Evolutionary conservation across 2,329 filamentous ascomycete species (phyloP).

Genomic region (Phyllosticta ampelicida): DNA sequence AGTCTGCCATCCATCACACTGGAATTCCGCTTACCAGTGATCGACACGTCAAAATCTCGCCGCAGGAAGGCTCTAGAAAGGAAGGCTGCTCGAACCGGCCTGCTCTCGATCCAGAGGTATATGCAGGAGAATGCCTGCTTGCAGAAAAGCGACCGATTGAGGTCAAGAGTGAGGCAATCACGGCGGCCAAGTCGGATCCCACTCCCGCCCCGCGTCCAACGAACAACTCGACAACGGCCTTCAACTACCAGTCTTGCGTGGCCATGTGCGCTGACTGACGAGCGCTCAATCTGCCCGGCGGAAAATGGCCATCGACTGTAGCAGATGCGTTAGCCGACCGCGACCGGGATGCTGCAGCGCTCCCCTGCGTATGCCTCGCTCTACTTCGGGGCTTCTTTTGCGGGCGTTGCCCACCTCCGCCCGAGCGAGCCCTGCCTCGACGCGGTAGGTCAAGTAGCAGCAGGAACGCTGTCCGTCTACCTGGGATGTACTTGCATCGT

Average conservation of each 20-base stretch:
- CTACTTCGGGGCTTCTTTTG: neutral
- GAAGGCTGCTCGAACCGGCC: neutral
- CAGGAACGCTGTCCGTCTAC: neutral
- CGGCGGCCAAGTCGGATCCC: neutral
- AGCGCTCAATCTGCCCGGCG: neutral
- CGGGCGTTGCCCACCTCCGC: neutral
- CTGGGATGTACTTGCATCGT: neutral
- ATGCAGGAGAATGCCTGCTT: neutral
- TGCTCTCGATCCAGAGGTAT: neutral
- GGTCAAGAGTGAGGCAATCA: constrained; percentile 1
- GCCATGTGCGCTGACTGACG: neutral
- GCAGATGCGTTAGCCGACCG: neutral
- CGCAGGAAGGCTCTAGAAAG: neutral
- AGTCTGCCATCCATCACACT: neutral
- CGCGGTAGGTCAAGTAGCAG: neutral
- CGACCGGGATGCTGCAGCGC: constrained; percentile 1
- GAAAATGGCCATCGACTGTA: neutral
- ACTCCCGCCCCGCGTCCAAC: constrained; percentile 3
- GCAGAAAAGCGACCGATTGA: neutral
- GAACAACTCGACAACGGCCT: neutral
- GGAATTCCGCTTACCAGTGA: neutral
- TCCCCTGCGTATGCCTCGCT: neutral
- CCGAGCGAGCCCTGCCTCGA: neutral
- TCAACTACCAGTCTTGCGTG: neutral
- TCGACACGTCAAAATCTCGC: neutral